These are phyloP conservation scores for Peterozyma toletana DNA, from an alignment of 805 yeast species.

Conservation along the genomic window DNA sequence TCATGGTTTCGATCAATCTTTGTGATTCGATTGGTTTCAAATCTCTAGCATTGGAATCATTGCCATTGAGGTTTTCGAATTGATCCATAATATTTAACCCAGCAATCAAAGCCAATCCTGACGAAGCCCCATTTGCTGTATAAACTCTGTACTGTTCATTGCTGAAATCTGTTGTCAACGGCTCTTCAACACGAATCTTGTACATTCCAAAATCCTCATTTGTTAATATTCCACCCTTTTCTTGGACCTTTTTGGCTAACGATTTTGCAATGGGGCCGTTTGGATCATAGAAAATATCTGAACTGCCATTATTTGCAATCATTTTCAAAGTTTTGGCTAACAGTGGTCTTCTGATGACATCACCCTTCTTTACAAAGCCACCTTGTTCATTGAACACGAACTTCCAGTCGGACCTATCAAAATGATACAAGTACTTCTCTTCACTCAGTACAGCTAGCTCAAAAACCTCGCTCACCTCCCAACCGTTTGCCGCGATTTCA, in stretches of 20 bases:
- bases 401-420: slow-evolving; percentile 42
- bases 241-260: slow-evolving; percentile 41
- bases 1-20: slow-evolving; percentile 77
- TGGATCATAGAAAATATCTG: slow-evolving; percentile 78
- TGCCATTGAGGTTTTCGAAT: slow-evolving; percentile 25
- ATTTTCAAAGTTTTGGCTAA: slow-evolving; percentile 60
- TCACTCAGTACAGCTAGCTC: slow-evolving; percentile 32
- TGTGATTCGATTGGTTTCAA: slow-evolving; percentile 47
- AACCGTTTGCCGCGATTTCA: slow-evolving; percentile 58
- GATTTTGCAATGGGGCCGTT: slow-evolving; percentile 62
- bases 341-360: slow-evolving; percentile 47
- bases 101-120: slow-evolving; percentile 76
- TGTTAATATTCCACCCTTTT: slow-evolving; percentile 62
- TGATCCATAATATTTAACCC: slow-evolving; percentile 63
- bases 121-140: slow-evolving; percentile 66
- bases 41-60: slow-evolving; percentile 25
- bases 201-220: slow-evolving; percentile 63
- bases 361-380: slow-evolving; percentile 43
- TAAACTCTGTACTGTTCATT: slow-evolving; percentile 25
- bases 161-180: slow-evolving; percentile 32
- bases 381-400: slow-evolving; percentile 35
- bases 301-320: slow-evolving; percentile 73
- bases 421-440: slow-evolving; percentile 21
- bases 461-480: slow-evolving; percentile 39
- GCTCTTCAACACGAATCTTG: slow-evolving; percentile 37